Evolutionary conservation across 83 land plant genomes (phyloP).

Genomic region (Picea mariana): DNA sequence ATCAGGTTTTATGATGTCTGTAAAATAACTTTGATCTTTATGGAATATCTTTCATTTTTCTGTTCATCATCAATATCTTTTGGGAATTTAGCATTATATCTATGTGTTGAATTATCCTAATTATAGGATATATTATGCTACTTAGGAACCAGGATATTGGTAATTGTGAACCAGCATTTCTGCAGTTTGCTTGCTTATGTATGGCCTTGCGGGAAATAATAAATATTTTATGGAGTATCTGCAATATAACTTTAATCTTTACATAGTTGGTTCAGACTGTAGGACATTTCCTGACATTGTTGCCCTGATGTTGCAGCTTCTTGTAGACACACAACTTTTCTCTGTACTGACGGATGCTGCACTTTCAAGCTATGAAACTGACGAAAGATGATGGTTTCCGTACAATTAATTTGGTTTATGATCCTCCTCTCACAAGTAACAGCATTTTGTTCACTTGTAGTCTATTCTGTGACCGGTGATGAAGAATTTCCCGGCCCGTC

Average conservation of each 20-base stretch:
- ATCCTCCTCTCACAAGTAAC: no score
- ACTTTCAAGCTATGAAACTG: conserved; percentile 52
- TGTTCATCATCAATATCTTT: no score
- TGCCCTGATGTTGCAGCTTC: conserved; percentile 37
- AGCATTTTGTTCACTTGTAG: no score
- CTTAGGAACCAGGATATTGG: background rate
- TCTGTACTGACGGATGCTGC: conserved; percentile 54
- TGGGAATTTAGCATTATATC: no score
- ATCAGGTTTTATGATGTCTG: no score
- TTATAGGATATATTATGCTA: no score
- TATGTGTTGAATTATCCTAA: no score
- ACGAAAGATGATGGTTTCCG: conserved; percentile 2
- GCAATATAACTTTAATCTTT: background rate
- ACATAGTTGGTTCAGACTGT: background rate
- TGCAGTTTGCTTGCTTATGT: background rate
- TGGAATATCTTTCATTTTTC: no score
- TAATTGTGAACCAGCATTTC: background rate
- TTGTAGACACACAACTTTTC: conserved; percentile 68
- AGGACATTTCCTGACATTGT: background rate
- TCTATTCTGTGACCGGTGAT: no score
- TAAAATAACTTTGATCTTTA: no score
- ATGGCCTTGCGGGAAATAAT: background rate
- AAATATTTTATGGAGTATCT: background rate
- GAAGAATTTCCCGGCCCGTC: no score
- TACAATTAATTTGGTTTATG: background rate